Percentiles rank a stretch among this genome's conserved stretches.
Evolutionary conservation across 805 yeast genomes (phyloP).

Genomic region (Yamadazyma sp.): DNA sequence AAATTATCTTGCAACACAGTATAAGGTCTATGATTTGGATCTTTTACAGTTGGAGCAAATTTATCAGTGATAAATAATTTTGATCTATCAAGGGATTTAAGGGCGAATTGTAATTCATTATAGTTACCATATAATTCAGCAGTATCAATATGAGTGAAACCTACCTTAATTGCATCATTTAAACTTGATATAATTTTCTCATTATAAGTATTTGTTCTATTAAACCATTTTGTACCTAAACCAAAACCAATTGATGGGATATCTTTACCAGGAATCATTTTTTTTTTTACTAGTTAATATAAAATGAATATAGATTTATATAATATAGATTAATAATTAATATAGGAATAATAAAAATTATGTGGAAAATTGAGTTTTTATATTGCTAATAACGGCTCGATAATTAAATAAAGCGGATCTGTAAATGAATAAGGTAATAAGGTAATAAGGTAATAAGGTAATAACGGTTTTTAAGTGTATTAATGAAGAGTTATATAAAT

Average conservation of each 20-base stretch:
- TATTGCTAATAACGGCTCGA: too few species aligned
- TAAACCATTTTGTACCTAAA: constrained; percentile 53
- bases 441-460: too few species aligned
- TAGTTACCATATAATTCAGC: constrained; percentile 64
- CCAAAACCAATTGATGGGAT: constrained; percentile 51
- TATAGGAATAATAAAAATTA: too few species aligned
- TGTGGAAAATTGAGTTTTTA: too few species aligned
- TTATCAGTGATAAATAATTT: constrained; percentile 57
- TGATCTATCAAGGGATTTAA: constrained; percentile 36
- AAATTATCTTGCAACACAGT: constrained; percentile 27
- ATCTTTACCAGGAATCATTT: too few species aligned
- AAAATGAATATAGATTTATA: too few species aligned
- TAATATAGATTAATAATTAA: too few species aligned
- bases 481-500: not conserved
- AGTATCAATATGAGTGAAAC: constrained; percentile 60
- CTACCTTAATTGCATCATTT: constrained; percentile 21
- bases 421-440: too few species aligned
- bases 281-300: too few species aligned
- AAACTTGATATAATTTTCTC: constrained; percentile 11
- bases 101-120: constrained; percentile 50
- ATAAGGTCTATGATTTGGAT: constrained; percentile 12
- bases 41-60: constrained; percentile 23
- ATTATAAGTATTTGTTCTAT: constrained; percentile 9
- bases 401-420: too few species aligned
- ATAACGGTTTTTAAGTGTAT: not conserved